A percentile compares a stretch with the other conserved stretches of the same genome.
Conservation (phyloP, 129 eudicot species). For the Artemisia tridentata region DNA sequence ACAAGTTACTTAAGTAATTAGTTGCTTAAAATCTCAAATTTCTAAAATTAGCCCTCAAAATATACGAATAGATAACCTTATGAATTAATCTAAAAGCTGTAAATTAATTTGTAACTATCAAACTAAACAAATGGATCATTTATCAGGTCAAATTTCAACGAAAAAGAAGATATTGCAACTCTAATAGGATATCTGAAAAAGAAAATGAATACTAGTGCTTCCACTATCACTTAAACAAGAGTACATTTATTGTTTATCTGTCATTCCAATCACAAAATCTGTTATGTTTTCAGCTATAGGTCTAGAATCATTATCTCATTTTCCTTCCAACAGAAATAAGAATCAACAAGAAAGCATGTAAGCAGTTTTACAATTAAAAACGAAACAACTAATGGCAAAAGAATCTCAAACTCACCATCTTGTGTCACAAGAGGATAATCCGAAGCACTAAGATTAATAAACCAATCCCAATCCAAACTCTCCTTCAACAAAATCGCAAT, state of each 20-base stretch:
- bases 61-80: no score
- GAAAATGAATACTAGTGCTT: not conserved
- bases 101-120: not conserved
- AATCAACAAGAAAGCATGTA: conserved; percentile 2
- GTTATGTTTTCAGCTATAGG: not conserved
- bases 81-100: no score
- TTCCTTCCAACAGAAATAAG: not conserved
- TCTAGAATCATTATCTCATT: not conserved
- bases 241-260: not conserved
- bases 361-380: not conserved
- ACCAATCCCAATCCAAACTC: conserved; percentile 70
- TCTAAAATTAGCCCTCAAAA: no score
- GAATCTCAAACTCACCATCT: conserved; percentile 71
- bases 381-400: not conserved
- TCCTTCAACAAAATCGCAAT: conserved; percentile 85
- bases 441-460: conserved; percentile 96
- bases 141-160: not conserved
- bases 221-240: not conserved
- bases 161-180: not conserved
- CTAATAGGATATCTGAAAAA: not conserved
- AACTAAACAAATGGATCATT: not conserved
- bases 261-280: not conserved
- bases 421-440: conserved; percentile 98
- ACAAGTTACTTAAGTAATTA: no score
- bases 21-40: no score